Evolutionary conservation across 306 rosid species (phyloP).

Genomic region (Dalbergia oliveri): DNA sequence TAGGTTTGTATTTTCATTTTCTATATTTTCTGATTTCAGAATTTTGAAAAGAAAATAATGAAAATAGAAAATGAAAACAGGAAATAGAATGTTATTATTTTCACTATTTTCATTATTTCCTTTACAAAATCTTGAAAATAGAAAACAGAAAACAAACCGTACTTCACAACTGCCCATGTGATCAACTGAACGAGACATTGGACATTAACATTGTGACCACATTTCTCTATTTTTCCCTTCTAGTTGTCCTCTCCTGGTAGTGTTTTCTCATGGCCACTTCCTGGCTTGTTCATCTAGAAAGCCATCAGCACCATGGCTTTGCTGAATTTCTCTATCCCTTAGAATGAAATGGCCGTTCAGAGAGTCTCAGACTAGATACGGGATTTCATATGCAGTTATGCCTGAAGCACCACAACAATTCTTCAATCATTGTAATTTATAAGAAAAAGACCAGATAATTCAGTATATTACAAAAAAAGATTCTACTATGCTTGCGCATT

Average conservation of each 20-base stretch:
- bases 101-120: too few relatives aligned
- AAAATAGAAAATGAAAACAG: too few relatives aligned
- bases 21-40: too few relatives aligned
- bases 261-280: neutral
- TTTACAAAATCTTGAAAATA: too few relatives aligned
- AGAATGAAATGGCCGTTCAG: neutral
- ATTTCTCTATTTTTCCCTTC: neutral
- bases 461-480: conserved; percentile 38
- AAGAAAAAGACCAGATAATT: conserved; percentile 20
- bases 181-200: neutral
- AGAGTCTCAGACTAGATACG: neutral
- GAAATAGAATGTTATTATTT: too few relatives aligned
- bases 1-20: too few relatives aligned
- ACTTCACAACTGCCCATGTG: conserved; percentile 14
- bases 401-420: conserved; percentile 20
- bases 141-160: too few relatives aligned
- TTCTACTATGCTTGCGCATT: conserved; percentile 38
- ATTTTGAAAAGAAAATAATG: too few relatives aligned
- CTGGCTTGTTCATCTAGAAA: neutral
- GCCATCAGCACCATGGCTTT: neutral
- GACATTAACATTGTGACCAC: conserved; percentile 1
- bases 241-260: neutral
- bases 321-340: conserved; percentile 10
- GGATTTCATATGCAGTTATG: conserved; percentile 21
- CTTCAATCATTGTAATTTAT: conserved; percentile 7